Evolutionary conservation across 208 protist species (phyloP).

Genomic region (Leishmania guyanensis): DNA sequence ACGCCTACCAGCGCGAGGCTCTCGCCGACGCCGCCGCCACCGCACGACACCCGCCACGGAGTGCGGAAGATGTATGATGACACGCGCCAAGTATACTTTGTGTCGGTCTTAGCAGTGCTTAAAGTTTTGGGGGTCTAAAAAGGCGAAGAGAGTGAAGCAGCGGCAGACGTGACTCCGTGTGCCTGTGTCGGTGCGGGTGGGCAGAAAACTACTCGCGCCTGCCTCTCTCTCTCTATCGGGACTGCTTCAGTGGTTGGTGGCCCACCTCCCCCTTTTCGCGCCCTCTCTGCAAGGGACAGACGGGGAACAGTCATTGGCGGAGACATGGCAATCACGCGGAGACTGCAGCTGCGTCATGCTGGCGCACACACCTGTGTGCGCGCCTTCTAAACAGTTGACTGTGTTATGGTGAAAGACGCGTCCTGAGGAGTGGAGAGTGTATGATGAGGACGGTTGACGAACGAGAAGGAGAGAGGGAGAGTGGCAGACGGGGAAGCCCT

Average conservation of each 20-base stretch:
- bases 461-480: neutral
- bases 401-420: neutral
- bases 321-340: neutral
- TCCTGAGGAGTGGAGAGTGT: neutral
- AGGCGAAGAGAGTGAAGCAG: neutral
- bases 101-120: neutral
- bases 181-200: neutral
- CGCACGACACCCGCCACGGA: neutral
- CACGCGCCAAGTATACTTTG: neutral
- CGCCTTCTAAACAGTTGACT: neutral
- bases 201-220: neutral
- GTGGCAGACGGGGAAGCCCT: neutral
- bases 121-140: neutral
- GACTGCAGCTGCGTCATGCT: neutral
- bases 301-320: neutral
- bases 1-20: slow-evolving; percentile 42
- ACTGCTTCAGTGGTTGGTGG: neutral
- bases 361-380: neutral
- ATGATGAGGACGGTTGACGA: neutral
- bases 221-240: neutral
- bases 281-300: neutral
- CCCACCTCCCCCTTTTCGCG: neutral
- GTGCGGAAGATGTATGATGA: neutral
- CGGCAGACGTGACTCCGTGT: neutral
- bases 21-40: slow-evolving; percentile 4